Evolutionary conservation across 768 basidiomycete species (phyloP).

Genomic region (Naematelia encephala): DNA sequence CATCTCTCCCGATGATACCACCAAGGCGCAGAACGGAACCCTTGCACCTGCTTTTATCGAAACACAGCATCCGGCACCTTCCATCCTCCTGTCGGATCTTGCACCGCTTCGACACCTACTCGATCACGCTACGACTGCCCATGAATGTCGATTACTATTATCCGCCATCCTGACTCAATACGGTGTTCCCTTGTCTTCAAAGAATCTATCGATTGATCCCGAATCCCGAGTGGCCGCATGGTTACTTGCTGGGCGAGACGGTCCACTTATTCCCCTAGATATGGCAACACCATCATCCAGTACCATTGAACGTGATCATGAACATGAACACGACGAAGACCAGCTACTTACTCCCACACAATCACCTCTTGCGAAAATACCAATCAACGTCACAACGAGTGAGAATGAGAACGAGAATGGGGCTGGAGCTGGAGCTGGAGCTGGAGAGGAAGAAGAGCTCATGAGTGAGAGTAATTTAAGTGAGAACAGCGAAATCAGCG

Average conservation of each 20-base stretch:
- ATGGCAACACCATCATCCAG: not conserved
- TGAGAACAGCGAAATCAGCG: not conserved
- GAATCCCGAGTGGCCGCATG: constrained; percentile 39
- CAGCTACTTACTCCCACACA: constrained; percentile 2
- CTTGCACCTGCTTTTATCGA: no score
- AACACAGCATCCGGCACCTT: constrained; percentile 2
- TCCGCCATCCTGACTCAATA: constrained; percentile 73
- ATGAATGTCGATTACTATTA: constrained; percentile 79
- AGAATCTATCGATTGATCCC: constrained; percentile 13
- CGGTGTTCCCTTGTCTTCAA: constrained; percentile 54
- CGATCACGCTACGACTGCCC: constrained; percentile 65
- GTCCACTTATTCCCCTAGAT: constrained; percentile 13
- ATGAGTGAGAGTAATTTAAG: not conserved
- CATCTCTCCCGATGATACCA: no score
- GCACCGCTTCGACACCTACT: constrained; percentile 68
- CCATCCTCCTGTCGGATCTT: constrained; percentile 53
- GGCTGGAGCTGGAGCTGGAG: not conserved
- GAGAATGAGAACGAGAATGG: not conserved
- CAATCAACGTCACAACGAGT: not conserved
- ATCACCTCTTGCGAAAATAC: not conserved
- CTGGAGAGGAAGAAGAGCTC: not conserved
- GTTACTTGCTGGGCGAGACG: constrained; percentile 39
- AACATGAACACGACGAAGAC: not conserved
- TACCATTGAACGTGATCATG: not conserved
- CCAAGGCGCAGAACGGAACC: no score